Evolutionary conservation across 129 eudicot species (phyloP).

Genomic region (Chrysanthemum seticuspe): DNA sequence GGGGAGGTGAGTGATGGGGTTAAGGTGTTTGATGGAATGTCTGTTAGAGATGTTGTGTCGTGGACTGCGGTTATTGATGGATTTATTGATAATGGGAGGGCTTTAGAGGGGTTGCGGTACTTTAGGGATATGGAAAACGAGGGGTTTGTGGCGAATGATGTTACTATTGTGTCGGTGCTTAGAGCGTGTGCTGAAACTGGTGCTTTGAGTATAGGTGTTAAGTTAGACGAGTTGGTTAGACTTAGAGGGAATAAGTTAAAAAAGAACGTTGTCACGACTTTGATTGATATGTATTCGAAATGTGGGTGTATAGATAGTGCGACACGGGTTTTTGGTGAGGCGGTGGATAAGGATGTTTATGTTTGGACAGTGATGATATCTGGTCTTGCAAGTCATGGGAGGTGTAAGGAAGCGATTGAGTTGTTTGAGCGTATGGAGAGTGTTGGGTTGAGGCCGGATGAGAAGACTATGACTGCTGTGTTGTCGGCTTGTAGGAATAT

Average conservation of each 20-base stretch:
- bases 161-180: conserved; percentile 46
- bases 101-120: conserved; percentile 31
- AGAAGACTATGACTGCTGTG: conserved; percentile 44
- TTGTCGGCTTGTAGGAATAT: conserved; percentile 53
- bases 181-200: conserved; percentile 60
- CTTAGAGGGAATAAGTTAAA: conserved; percentile 17
- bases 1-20: conserved; percentile 23
- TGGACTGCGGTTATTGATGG: conserved; percentile 57
- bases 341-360: conserved; percentile 39
- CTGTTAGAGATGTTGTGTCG: conserved; percentile 44
- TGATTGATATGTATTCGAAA: conserved; percentile 60
- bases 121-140: conserved; percentile 39
- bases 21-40: conserved; percentile 59
- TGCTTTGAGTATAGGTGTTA: conserved; percentile 39
- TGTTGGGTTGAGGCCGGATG: conserved; percentile 42
- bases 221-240: conserved; percentile 27
- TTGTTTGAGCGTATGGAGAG: conserved; percentile 36
- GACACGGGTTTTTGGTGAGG: conserved; percentile 26
- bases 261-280: conserved; percentile 46
- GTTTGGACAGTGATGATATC: conserved; percentile 51
- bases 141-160: conserved; percentile 43
- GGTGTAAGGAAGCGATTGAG: conserved; percentile 39
- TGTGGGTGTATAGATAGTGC: conserved; percentile 56
- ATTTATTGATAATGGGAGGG: conserved; percentile 37
- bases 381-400: conserved; percentile 55